Base-by-base conservation (phyloP, 148 eudicot species). In the Selenicereus undatus region DNA sequence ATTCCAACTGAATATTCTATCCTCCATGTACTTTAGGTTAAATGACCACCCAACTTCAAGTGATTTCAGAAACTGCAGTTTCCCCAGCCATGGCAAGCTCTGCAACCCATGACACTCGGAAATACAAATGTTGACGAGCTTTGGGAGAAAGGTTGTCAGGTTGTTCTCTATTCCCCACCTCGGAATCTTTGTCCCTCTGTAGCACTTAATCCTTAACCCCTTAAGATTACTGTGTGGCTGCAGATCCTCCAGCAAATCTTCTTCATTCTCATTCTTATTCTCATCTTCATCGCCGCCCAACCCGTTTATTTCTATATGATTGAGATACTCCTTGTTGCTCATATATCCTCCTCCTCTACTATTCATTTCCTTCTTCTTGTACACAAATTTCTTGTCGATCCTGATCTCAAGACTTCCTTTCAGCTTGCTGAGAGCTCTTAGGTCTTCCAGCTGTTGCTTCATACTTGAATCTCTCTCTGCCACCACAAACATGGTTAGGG, bases 141-240 rank as follows among this genome's bases (percentile, higher is more conserved):
- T 45, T 1, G 81, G 83, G 81, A 81, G 78, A 74, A 12, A 66
- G 20, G 10, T 29, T 42, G 30, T 68, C 64, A 76, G 48, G 22
- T 39, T 64, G 60, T 45, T 11, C 9, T 42, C 17, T 48, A 17
- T 42, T 50, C 54, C 64, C 86, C 86, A 84, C 26, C 35, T 32
- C 4, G 79, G 83, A n/a, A 81, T 43, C 69, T 16, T 73, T 48
- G 10, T 13, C 43, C 79, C 86, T 11, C 6, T 17, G 30, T 73
- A 81, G 10, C 71, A 70, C 10, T 3, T 5, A 50, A 84, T 2
- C 4, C 48, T 26, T 13, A 84, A 73, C 13, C 65, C 60, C 72
- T 29, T 81, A 14, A 84, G 62, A 81, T 73, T 51, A 24, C 75
- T 56, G 27, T 64, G 80, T 7, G 86, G 86, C 43, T 81, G 74